Evolutionary conservation across 2,329 filamentous ascomycete species (phyloP).

Genomic region (Fusarium napiforme): DNA sequence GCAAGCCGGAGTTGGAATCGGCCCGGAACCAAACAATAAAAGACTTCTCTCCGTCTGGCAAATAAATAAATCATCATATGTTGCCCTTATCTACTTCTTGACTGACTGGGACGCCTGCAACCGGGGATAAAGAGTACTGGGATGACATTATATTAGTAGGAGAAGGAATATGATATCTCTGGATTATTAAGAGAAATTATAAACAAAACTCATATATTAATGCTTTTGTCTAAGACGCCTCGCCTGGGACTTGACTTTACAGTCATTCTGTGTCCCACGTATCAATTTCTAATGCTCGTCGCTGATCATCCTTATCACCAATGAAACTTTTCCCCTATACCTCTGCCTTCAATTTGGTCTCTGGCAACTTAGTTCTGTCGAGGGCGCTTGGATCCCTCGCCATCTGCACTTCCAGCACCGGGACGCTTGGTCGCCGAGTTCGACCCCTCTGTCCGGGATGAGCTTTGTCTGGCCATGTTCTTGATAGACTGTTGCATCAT

Average conservation of each 20-base stretch:
- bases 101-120: not conserved
- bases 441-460: too few species aligned
- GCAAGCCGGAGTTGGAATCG: rapidly evolving
- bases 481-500: too few species aligned
- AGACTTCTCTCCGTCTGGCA: not conserved
- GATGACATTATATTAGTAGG: not conserved
- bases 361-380: rapidly evolving
- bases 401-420: rapidly evolving
- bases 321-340: rapidly evolving
- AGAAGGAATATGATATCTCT: rapidly evolving
- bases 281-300: rapidly evolving
- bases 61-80: not conserved
- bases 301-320: rapidly evolving
- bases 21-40: too few species aligned
- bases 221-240: not conserved
- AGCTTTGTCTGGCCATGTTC: too few species aligned
- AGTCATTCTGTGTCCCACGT: not conserved
- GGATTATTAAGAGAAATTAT: rapidly evolving
- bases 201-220: not conserved
- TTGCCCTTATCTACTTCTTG: not conserved
- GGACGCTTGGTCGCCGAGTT: not conserved
- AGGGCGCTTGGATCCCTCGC: not conserved
- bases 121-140: rapidly evolving
- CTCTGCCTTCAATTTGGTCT: not conserved
- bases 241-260: rapidly evolving